Evolutionary conservation across 2,329 filamentous ascomycete species (phyloP), one percentile per base, ranked within the genome.

Genomic region (Phialophora verrucosa): DNA sequence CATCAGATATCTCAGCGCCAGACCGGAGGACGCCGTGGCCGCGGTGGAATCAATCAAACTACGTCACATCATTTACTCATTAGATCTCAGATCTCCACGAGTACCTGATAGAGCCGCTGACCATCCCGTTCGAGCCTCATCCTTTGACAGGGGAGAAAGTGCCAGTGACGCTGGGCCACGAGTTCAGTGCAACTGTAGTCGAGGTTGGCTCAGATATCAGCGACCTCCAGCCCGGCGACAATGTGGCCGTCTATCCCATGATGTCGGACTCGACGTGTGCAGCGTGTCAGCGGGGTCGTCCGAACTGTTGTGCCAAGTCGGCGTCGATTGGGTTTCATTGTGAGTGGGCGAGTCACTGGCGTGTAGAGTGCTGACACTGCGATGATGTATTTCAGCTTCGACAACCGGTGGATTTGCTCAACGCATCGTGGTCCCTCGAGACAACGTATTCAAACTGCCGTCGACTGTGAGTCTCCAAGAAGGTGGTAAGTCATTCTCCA

Each of bases 101-200:
- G 69, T 82, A 81, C 65, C 73, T 81, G 20, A 77, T 76, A 57
- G 81, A 80, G 1, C 76, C 81, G 12, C 49, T 76, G 54, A 72
- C 82, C 17, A 82, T 81, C 67, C 83, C 82, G 1, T 10, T 7
- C 53, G 81, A 76, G 12, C 82, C 83, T 6, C 83, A 85, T 74
- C 82, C 83, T 1, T 81, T 85, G 63, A 86, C 83, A 2, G 78
- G 78, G 49, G 83, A 83, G 72, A 79, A 75, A 11, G 77, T 82
- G 3, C 83, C 81, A n/a, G 63, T 84, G 63, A 83, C 82, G 0
- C 79, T 85, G 62, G 83, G 83, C 10, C 83, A 85, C 69, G 83
- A 84, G 67, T 84, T 84, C 71, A 80, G 78, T 58, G 83, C 81
- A 6, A 76, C 78, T 0, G 76, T 85, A 32, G 82, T 53, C 11